These are phyloP conservation scores for Saprolegnia parasitica DNA, from an alignment of 352 stramenopile genomes.

Conservation along the genomic window DNA sequence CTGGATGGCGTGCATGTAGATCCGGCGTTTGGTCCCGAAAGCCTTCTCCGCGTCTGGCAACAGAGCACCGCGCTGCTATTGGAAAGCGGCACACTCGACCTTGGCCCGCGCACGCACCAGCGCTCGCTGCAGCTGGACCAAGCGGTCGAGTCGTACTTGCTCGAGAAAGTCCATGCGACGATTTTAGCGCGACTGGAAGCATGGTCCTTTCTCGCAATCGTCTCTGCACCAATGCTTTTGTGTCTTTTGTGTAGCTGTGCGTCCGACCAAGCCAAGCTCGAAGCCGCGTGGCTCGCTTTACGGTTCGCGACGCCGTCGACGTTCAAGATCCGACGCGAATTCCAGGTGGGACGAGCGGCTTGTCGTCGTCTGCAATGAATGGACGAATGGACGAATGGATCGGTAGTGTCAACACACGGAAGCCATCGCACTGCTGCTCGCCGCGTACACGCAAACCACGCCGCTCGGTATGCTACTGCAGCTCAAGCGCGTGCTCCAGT, in stretches of 20 bases:
- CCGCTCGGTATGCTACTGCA: slow-evolving; percentile 70
- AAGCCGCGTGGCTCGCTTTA: slow-evolving; percentile 44
- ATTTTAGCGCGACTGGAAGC: slow-evolving; percentile 38
- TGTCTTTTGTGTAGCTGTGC: slow-evolving; percentile 40
- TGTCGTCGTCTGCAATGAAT: too few species aligned
- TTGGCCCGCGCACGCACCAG: slow-evolving; percentile 30
- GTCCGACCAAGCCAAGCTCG: slow-evolving; percentile 46
- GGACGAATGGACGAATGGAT: slow-evolving; percentile 9
- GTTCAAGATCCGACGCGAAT: slow-evolving; percentile 65
- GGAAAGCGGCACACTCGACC: background rate
- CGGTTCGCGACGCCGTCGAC: slow-evolving; percentile 55
- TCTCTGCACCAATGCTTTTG: too few species aligned
- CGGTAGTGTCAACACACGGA: slow-evolving; percentile 15
- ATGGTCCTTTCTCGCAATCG: too few species aligned
- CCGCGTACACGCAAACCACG: slow-evolving; percentile 39
- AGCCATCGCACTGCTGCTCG: background rate
- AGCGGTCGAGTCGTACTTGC: slow-evolving; percentile 76
- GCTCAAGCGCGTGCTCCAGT: slow-evolving; percentile 62
- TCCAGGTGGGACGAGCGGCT: slow-evolving; percentile 54
- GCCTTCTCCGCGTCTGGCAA: background rate
- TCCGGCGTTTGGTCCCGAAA: background rate
- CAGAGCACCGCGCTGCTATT: background rate
- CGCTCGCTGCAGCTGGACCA: slow-evolving; percentile 62
- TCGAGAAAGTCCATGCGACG: slow-evolving; percentile 56
- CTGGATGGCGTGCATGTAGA: background rate